Percentiles rank a stretch among this genome's conserved stretches.
Conservation (phyloP, 805 yeast genomes). For the Cyberlindnera veronae region DNA sequence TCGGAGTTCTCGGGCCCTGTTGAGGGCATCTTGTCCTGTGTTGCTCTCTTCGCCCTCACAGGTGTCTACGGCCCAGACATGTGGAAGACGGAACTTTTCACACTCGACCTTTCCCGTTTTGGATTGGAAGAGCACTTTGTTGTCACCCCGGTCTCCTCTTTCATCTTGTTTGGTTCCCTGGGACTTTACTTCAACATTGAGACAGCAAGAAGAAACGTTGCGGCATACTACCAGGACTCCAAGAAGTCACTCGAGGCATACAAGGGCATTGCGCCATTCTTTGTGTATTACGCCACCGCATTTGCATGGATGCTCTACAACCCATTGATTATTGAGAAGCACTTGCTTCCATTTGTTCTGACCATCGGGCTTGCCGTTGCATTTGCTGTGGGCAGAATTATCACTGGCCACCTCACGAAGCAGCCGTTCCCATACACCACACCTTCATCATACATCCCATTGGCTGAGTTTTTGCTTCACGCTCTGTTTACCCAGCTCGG, state of each 20-base stretch:
- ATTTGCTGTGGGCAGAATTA: constrained; percentile 86
- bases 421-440: constrained; percentile 74
- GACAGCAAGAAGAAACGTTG: constrained; percentile 63
- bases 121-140: constrained; percentile 19
- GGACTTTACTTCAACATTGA: constrained; percentile 61
- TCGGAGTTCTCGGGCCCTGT: constrained; percentile 90
- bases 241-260: constrained; percentile 36
- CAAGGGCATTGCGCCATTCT: constrained; percentile 65
- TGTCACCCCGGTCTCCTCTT: constrained; percentile 41
- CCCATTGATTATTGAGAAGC: constrained; percentile 40
- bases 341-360: constrained; percentile 54
- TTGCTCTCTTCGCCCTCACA: constrained; percentile 52
- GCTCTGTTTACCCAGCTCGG: constrained; percentile 25
- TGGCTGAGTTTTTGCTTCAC: constrained; percentile 38
- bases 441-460: constrained; percentile 66
- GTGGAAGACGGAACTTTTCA: constrained; percentile 52
- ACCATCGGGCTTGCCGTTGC: constrained; percentile 78
- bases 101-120: constrained; percentile 26
- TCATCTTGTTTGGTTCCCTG: constrained; percentile 48
- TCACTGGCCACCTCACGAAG: constrained; percentile 77
- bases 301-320: constrained; percentile 42
- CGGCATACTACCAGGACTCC: constrained; percentile 37
- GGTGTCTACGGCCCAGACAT: constrained; percentile 66
- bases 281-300: constrained; percentile 32
- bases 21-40: constrained; percentile 77